phyloP scores from a whole-genome alignment of 2,329 filamentous ascomycete species.

The Pseudonectria buxi region DNA sequence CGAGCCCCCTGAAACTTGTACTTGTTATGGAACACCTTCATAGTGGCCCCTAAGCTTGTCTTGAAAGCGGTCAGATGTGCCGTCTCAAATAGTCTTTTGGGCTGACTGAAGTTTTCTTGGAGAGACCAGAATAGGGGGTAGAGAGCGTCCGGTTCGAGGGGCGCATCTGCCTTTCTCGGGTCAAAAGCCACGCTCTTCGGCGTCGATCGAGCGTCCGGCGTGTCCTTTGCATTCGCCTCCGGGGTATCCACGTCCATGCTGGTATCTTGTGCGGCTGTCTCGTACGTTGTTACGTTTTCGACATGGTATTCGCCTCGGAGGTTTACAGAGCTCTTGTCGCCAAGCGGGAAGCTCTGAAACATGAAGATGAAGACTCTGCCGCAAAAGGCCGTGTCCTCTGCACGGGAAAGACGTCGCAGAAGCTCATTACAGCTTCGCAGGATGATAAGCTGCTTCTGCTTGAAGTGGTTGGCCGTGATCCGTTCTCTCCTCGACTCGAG shows the following conservation, averaged over 20 bases:
- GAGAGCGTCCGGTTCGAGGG: slow-evolving; percentile 61
- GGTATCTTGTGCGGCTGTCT: slow-evolving; percentile 31
- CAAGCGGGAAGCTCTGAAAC: slow-evolving; percentile 94
- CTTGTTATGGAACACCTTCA: slow-evolving; percentile 46
- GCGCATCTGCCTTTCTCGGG: slow-evolving; percentile 41
- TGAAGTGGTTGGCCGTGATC: slow-evolving; percentile 74
- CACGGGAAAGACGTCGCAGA: slow-evolving; percentile 84
- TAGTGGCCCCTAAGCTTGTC: slow-evolving; percentile 62
- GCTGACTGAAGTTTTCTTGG: slow-evolving; percentile 87
- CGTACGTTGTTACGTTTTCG: slow-evolving; percentile 87
- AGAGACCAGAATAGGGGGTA: slow-evolving; percentile 94
- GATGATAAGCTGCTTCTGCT: slow-evolving; percentile 80
- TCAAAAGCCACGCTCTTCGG: slow-evolving; percentile 37
- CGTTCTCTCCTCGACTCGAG: slow-evolving; percentile 87
- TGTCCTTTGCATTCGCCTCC: slow-evolving; percentile 28
- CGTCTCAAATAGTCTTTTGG: slow-evolving; percentile 70
- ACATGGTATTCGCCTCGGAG: slow-evolving; percentile 91
- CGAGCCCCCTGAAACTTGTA: slow-evolving; percentile 41
- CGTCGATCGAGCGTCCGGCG: slow-evolving; percentile 20
- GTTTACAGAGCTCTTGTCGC: slow-evolving; percentile 96
- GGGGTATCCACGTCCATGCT: slow-evolving; percentile 61
- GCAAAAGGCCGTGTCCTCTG: slow-evolving; percentile 95
- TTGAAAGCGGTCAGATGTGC: slow-evolving; percentile 75
- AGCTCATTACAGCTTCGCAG: slow-evolving; percentile 94
- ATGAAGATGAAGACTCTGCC: slow-evolving; percentile 97